phyloP scores from a whole-genome alignment of 805 yeast genomes.

The Clavispora carvajalis region DNA sequence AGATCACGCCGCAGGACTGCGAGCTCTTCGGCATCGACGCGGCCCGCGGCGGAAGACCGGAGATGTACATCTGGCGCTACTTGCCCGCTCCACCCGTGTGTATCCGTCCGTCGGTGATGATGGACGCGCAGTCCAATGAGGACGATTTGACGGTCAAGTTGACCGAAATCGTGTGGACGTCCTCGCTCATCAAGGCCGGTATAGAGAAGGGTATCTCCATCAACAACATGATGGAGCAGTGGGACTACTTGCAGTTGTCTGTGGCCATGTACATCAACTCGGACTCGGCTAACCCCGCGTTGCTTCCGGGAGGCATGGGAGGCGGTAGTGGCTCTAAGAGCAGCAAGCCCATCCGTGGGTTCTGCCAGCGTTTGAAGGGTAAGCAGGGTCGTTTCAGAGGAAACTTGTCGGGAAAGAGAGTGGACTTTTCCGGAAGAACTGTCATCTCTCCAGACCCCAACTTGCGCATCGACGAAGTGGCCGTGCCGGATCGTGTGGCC shows the following conservation, averaged over 20 bases:
- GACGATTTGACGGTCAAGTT: slow-evolving; percentile 95
- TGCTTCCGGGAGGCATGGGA: slow-evolving; percentile 64
- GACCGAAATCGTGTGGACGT: slow-evolving; percentile 95
- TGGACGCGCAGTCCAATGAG: slow-evolving; percentile 91
- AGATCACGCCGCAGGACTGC: slow-evolving; percentile 80
- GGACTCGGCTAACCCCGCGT: slow-evolving; percentile 81
- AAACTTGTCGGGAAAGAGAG: slow-evolving; percentile 95
- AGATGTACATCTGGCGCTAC: slow-evolving; percentile 94
- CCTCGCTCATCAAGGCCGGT: slow-evolving; percentile 91
- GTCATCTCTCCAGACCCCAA: slow-evolving; percentile 99
- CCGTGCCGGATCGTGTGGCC: slow-evolving; percentile 96
- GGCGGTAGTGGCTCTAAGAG: slow-evolving; percentile 41
- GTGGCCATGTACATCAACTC: slow-evolving; percentile 97
- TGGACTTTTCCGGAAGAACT: slow-evolving; percentile 96
- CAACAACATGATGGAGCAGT: slow-evolving; percentile 93
- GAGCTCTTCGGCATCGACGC: slow-evolving; percentile 90
- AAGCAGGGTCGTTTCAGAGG: slow-evolving; percentile 99
- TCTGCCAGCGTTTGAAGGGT: slow-evolving; percentile 96
- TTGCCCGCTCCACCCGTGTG: slow-evolving; percentile 99
- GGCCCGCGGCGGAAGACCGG: slow-evolving; percentile 86
- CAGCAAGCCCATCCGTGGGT: slow-evolving; percentile 83
- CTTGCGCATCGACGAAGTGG: slow-evolving; percentile 90
- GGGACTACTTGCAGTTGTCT: slow-evolving; percentile 95
- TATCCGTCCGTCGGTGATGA: slow-evolving; percentile 92
- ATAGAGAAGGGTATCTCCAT: slow-evolving; percentile 92